phyloP scores from a whole-genome alignment of 73 alveolate species.

The Paraurostyla sp. region DNA sequence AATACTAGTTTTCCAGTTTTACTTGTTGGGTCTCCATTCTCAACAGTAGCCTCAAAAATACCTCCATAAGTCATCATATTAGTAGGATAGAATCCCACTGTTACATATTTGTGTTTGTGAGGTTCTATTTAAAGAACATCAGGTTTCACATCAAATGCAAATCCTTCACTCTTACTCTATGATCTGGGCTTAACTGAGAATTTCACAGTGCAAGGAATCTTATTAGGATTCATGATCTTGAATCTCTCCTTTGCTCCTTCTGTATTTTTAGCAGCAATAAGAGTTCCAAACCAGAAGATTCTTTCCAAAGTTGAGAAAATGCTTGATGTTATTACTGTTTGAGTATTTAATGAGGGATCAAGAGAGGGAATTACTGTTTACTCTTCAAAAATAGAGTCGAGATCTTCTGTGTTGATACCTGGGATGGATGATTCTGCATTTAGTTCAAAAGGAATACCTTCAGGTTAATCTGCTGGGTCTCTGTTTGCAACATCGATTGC shows the following conservation, averaged over 20 bases:
- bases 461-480: constrained; percentile 96
- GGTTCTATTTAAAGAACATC: constrained; percentile 94
- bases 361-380: constrained; percentile 96
- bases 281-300: constrained; percentile 98
- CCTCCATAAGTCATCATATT: constrained; percentile 98
- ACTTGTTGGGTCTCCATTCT: constrained; percentile 93
- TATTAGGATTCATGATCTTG: constrained; percentile 97
- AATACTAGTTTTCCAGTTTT: constrained; percentile 94
- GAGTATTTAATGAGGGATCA: constrained; percentile 91
- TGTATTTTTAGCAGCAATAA: constrained; percentile 96
- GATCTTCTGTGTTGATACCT: constrained; percentile 96
- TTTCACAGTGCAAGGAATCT: constrained; percentile 93
- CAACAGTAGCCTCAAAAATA: constrained; percentile 97
- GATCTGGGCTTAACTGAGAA: constrained; percentile 96
- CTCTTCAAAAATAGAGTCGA: constrained; percentile 98
- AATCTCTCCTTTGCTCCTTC: constrained; percentile 98
- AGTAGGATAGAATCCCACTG: constrained; percentile 96
- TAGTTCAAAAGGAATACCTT: constrained; percentile 97
- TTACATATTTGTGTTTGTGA: constrained; percentile 96
- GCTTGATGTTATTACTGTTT: constrained; percentile 92
- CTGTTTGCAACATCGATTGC: constrained; percentile 97
- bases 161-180: constrained; percentile 96
- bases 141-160: constrained; percentile 96
- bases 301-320: constrained; percentile 96
- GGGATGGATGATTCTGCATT: constrained; percentile 99